Percentiles rank a stretch among this genome's conserved stretches.
Evolutionary conservation across 257 asterid species (phyloP).

Genomic region (Gentiana straminea): DNA sequence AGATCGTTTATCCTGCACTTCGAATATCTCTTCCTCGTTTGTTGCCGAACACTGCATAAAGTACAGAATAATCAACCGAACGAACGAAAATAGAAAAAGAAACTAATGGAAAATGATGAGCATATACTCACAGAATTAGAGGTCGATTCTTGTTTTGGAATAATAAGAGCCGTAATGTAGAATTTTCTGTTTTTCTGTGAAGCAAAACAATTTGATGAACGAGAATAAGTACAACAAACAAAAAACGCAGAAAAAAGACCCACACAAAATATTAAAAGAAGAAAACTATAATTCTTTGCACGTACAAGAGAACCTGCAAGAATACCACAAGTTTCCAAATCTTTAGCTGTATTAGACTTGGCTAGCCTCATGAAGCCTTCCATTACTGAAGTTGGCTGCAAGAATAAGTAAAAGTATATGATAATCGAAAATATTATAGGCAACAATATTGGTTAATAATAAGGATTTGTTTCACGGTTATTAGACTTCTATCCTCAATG

Average conservation of each 20-base stretch:
- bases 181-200: slow-evolving; percentile 74
- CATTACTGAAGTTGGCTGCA: slow-evolving; percentile 80
- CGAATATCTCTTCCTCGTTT: slow-evolving; percentile 94
- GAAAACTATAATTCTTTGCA: slow-evolving; percentile 3
- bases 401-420: slow-evolving; percentile 8
- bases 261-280: slow-evolving; percentile 1
- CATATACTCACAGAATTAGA: slow-evolving; percentile 68
- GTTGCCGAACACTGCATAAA: slow-evolving; percentile 78
- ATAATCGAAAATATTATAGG: too few relatives aligned
- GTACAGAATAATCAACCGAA: background rate
- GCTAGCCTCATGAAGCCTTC: slow-evolving; percentile 87
- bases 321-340: slow-evolving; percentile 91
- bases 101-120: background rate
- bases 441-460: too few relatives aligned
- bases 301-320: slow-evolving; percentile 95
- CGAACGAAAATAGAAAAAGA: background rate
- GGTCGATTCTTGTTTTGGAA: slow-evolving; percentile 97
- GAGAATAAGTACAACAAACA: background rate
- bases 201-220: slow-evolving; percentile 10
- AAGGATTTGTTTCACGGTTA: too few relatives aligned
- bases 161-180: slow-evolving; percentile 78
- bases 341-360: slow-evolving; percentile 70
- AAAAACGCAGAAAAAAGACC: too few relatives aligned
- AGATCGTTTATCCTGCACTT: slow-evolving; percentile 85
- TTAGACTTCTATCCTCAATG: too few relatives aligned